phyloP scores from a whole-genome alignment of 1,284 basidiomycete genomes.

The Clitocybe nebularis region DNA sequence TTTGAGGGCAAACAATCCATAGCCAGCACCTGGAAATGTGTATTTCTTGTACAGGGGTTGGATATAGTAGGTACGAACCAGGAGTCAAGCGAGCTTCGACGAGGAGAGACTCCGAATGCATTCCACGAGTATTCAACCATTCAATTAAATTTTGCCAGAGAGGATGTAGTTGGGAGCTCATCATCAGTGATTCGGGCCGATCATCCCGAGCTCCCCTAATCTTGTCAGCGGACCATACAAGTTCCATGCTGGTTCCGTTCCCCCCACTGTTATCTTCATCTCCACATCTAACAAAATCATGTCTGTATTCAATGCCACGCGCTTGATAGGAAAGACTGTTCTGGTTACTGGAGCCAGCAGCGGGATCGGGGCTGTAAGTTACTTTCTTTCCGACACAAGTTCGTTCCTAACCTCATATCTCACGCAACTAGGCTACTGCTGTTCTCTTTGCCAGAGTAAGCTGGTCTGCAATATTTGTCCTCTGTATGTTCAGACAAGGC shows the following conservation, averaged over 20 bases:
- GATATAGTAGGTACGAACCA: constrained; percentile 26
- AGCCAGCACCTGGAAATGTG: constrained; percentile 54
- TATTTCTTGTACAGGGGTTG: constrained; percentile 1
- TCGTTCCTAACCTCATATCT: constrained; percentile 5
- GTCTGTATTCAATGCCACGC: constrained; percentile 76
- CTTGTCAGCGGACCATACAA: not conserved
- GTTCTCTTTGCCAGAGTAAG: constrained; percentile 77
- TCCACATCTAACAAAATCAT: constrained; percentile 33
- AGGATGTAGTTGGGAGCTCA: constrained; percentile 25
- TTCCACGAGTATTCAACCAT: constrained; percentile 56
- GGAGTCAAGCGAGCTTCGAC: constrained; percentile 43
- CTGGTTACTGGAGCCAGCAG: constrained; percentile 84
- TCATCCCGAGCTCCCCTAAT: constrained; percentile 5
- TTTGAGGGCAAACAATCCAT: constrained; percentile 61
- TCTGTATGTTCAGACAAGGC: constrained; percentile 1
- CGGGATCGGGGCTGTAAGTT: constrained; percentile 73
- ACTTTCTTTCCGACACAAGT: constrained; percentile 6
- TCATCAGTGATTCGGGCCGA: constrained; percentile 12
- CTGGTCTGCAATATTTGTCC: not conserved
- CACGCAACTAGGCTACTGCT: constrained; percentile 63
- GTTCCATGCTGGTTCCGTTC: constrained; percentile 4
- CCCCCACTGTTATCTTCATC: constrained; percentile 9
- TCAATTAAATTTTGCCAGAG: constrained; percentile 49
- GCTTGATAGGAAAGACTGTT: constrained; percentile 80
- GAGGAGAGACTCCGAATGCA: constrained; percentile 30